Base-by-base conservation (phyloP, 2,329 filamentous ascomycete genomes). In the Trichoderma asperellum region DNA sequence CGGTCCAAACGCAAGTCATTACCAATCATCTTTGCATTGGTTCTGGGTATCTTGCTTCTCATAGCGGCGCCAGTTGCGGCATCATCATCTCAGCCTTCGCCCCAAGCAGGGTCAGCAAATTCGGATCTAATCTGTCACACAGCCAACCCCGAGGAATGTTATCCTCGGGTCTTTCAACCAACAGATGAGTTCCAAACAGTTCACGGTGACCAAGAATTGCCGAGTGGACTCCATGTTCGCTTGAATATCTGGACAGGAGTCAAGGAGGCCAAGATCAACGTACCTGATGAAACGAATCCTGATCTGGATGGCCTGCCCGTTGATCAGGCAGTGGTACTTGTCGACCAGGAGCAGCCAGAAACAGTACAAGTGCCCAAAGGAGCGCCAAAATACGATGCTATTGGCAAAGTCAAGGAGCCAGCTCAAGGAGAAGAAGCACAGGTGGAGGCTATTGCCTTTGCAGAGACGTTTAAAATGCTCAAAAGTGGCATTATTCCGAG, bases 241-340 rank as follows among this genome's bases (percentile, higher is more conserved):
- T 79, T 92, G 67, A 87, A 92, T 75, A 83, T 92, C 58, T 83
- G 84, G 73, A 89, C 88, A 0, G 89, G 90, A 27, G 74, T 83
- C 72, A 89, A 88, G 73, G 88, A 91, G 76, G 90, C 89, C 72
- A 89, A 90, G 75, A 82, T 91, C 71, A 87, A 91, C 77, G 82
- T 89, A 21, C 87, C 87, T 0, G 81, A 81, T 14, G 87, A 89
- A 72, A 75, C 78, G 21, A 79, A 83, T 61, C 76, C 83, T 18
- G 80, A 80, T 0, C 78, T 87, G 0, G 81, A 84, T 40, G 85
- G 84, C n/a, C 75, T 87, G 2, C 83, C 85, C 1, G 81, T 85
- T 6, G 85, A 89, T 69, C 81, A 81, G 66, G 83, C 83, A 24
- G 78, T 89, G 12, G 80, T 90, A 40, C 75, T 87, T 1, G 84